Evolutionary conservation across 805 yeast species (phyloP).

Genomic region (Metschnikowia anglica): DNA sequence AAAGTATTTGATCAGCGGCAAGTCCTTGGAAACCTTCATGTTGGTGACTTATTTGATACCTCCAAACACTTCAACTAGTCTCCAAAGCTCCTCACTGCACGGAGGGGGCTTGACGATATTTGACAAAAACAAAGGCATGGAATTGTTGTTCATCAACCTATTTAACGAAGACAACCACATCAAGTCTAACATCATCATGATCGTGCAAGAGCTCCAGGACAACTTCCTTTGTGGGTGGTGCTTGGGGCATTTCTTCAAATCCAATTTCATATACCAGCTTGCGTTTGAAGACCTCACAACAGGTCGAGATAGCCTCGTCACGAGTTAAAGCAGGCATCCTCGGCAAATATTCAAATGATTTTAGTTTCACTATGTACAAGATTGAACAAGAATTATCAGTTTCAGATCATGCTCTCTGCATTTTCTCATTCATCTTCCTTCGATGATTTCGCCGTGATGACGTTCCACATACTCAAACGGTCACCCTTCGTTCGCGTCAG

Average conservation of each 20-base stretch:
- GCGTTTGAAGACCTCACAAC: conserved; percentile 37
- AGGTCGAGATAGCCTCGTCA: not conserved
- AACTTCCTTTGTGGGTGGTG: conserved; percentile 48
- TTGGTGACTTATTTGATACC: conserved; percentile 42
- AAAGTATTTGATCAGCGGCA: conserved; percentile 43
- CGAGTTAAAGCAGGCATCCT: not conserved
- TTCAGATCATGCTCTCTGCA: not conserved
- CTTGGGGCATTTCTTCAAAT: conserved; percentile 34
- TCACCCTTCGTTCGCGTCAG: conserved; percentile 60
- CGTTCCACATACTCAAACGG: conserved; percentile 34
- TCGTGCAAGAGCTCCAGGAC: conserved; percentile 43
- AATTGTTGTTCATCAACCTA: conserved; percentile 39
- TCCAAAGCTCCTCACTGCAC: conserved; percentile 37
- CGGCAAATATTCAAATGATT: not conserved
- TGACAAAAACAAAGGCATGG: conserved; percentile 47
- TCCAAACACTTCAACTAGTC: conserved; percentile 39
- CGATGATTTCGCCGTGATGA: conserved; percentile 13
- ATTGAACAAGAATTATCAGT: not conserved
- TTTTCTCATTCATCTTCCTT: conserved; percentile 6
- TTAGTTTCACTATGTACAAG: conserved; percentile 1
- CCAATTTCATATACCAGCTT: conserved; percentile 40
- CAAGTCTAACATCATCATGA: conserved; percentile 41
- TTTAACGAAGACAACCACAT: conserved; percentile 42
- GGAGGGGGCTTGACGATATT: conserved; percentile 43
- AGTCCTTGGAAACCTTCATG: conserved; percentile 40